Evolutionary conservation across 352 stramenopile genomes (phyloP).

Genomic region (Halophytophthora batemanensis): DNA sequence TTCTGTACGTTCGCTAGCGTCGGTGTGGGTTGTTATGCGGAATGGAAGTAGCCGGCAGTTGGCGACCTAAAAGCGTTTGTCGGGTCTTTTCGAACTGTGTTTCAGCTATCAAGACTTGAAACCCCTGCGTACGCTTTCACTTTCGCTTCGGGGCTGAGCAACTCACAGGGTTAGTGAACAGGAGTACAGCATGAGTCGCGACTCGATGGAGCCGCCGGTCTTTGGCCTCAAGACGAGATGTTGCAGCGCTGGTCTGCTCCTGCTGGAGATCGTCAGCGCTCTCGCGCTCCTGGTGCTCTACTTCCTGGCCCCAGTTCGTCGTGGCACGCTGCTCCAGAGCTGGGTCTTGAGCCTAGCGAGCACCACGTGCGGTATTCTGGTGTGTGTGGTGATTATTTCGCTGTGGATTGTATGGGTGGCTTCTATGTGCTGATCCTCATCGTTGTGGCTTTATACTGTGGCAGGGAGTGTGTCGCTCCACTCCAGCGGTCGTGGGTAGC

Average conservation of each 20-base stretch:
- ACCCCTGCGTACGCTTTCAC: neutral
- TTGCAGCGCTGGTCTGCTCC: slow-evolving; percentile 27
- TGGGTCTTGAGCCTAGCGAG: slow-evolving; percentile 37
- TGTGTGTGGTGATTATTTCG: slow-evolving; percentile 19
- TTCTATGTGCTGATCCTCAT: neutral
- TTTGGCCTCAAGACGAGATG: slow-evolving; percentile 54
- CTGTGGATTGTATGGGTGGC: too few species aligned
- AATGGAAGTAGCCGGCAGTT: too few species aligned
- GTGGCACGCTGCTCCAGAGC: slow-evolving; percentile 28
- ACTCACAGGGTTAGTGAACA: neutral
- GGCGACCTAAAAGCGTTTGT: too few species aligned
- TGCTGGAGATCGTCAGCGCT: slow-evolving; percentile 39
- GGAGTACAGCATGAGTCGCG: slow-evolving; percentile 9
- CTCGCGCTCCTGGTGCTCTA: slow-evolving; percentile 40
- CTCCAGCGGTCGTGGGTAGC: slow-evolving; percentile 44
- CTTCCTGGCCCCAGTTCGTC: slow-evolving; percentile 32
- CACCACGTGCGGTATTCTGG: slow-evolving; percentile 41
- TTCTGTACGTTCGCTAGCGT: too few species aligned
- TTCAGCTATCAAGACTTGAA: slow-evolving; percentile 2
- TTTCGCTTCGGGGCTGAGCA: neutral
- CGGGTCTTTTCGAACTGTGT: too few species aligned
- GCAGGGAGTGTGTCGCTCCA: slow-evolving; percentile 49
- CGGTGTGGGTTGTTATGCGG: too few species aligned
- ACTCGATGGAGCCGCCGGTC: slow-evolving; percentile 28
- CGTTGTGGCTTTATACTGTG: neutral